Evolutionary conservation across 2,329 filamentous ascomycete genomes (phyloP), one percentile per base, ranked within the genome.

Genomic region (Ascochyta fabae): DNA sequence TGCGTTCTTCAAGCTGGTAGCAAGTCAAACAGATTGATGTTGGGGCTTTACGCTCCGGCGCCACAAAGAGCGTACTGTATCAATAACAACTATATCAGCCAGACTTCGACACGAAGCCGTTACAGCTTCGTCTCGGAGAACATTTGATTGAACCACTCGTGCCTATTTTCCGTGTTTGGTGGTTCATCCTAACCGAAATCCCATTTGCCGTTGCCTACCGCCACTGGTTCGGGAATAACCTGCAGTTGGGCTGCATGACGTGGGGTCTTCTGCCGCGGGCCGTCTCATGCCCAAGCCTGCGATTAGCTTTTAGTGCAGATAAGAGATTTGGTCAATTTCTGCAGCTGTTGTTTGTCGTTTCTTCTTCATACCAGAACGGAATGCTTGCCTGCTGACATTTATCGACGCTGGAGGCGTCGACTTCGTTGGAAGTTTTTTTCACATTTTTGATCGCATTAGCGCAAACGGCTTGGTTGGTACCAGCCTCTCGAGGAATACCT

Each of bases 351-450:
- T 10, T 16, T 45, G 54, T 22, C 34, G 47, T 26, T 56, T 51
- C 42, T 40, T 43, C 43, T 16, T 48, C 33, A 31, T 35, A 29
- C 27, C 44, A 48, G 26, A 44, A 54, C 58, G 58, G 56, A 54
- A 63, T 63, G 60, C 60, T 63, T 59, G 52, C 60, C 44, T 59
- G 60, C 58, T 63, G 59, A 63, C 60, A 48, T 49, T 34, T 35
- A 44, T 51, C 52, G 60, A 63, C 60, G 60, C 60, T 61, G 60
- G 53, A 56, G 53, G 60, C 60, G 60, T 60, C 60, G 50, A 58
- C 50, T 58, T 58, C 40, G 13, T 54, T 49, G 9, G 55, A 54
- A 58, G 49, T 54, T 49, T 42, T 19, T 54, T 47, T 53, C 42
- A 53, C 51, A 23, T 26, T 33, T 43, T 47, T 33, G 41, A 48